A percentile compares a stretch with the other conserved stretches of the same genome.
phyloP scores from a whole-genome alignment of 192 early-diverging fungal genomes.

The Coemansia reversa region DNA sequence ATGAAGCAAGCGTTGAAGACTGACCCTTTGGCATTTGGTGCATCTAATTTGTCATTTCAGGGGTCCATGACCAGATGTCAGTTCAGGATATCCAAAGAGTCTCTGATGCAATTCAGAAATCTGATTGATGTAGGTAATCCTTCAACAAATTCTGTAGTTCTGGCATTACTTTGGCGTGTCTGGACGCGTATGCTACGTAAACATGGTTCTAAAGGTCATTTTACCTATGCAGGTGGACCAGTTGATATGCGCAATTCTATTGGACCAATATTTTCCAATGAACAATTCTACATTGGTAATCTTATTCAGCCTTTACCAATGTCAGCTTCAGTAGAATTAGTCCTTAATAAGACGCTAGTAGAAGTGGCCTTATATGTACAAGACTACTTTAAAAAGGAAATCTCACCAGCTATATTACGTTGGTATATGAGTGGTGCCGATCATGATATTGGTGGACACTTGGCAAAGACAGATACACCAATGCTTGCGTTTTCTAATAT shows the following conservation, averaged over 20 bases:
- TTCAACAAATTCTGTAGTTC: slow-evolving; percentile 18
- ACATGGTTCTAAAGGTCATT: slow-evolving; percentile 8
- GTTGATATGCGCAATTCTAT: slow-evolving; percentile 15
- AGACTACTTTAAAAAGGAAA: not conserved
- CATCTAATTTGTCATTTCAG: no score
- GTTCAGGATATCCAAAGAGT: not conserved
- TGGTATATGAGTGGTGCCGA: not conserved
- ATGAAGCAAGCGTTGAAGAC: no score
- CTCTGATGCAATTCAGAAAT: slow-evolving; percentile 1
- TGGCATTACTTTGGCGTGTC: slow-evolving; percentile 40
- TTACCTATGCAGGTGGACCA: slow-evolving; percentile 23
- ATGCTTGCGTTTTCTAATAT: slow-evolving; percentile 32
- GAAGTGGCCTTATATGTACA: slow-evolving; percentile 8
- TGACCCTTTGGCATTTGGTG: no score
- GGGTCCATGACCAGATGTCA: slow-evolving; percentile 4
- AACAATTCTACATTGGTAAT: slow-evolving; percentile 20
- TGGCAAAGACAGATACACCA: slow-evolving; percentile 23
- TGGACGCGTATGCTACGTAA: slow-evolving; percentile 14
- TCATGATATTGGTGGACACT: slow-evolving; percentile 2
- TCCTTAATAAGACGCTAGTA: slow-evolving; percentile 4
- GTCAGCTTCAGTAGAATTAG: not conserved
- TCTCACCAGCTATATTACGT: not conserved
- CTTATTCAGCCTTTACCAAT: slow-evolving; percentile 17
- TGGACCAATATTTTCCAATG: not conserved
- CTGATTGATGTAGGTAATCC: not conserved